Evolutionary conservation across 2,329 filamentous ascomycete genomes (phyloP).

Genomic region (Thermoascus crustaceus): DNA sequence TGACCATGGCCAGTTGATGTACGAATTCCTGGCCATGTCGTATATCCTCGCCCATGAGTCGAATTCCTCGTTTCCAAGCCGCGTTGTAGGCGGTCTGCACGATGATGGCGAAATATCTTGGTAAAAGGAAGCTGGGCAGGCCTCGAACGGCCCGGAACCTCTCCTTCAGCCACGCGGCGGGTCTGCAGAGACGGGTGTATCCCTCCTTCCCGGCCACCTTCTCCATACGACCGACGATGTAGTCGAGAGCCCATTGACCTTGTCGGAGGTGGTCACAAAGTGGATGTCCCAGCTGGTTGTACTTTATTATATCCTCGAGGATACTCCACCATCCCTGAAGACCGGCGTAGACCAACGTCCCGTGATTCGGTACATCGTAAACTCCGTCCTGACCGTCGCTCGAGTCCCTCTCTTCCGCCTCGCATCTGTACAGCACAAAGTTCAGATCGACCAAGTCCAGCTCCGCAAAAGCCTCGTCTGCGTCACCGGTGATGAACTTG

Average conservation of each 20-base stretch:
- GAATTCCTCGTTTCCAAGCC: slow-evolving; percentile 67
- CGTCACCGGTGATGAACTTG: slow-evolving; percentile 75
- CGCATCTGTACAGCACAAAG: slow-evolving; percentile 81
- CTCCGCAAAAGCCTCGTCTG: slow-evolving; percentile 65
- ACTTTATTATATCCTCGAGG: slow-evolving; percentile 69
- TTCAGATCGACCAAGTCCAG: slow-evolving; percentile 78
- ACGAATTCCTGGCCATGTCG: slow-evolving; percentile 79
- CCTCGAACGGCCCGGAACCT: slow-evolving; percentile 78
- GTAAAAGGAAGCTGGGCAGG: slow-evolving; percentile 81
- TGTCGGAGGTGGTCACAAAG: slow-evolving; percentile 87
- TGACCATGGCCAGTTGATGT: slow-evolving; percentile 82
- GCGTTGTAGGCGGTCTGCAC: slow-evolving; percentile 82
- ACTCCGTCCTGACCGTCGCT: slow-evolving; percentile 76
- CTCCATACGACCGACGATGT: slow-evolving; percentile 70
- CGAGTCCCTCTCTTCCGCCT: slow-evolving; percentile 75
- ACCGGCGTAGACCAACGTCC: slow-evolving; percentile 83
- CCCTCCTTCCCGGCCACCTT: slow-evolving; percentile 57
- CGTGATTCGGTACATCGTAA: slow-evolving; percentile 77
- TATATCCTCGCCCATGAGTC: slow-evolving; percentile 70
- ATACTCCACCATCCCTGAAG: slow-evolving; percentile 99
- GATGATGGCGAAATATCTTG: slow-evolving; percentile 86
- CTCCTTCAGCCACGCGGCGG: slow-evolving; percentile 70
- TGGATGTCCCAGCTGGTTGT: slow-evolving; percentile 88
- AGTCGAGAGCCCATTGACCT: slow-evolving; percentile 88
- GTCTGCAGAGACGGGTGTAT: slow-evolving; percentile 55